Percentiles rank a stretch among this genome's conserved stretches.
Conservation (phyloP, 306 rosid genomes). For the Cucumis cinereus region DNA sequence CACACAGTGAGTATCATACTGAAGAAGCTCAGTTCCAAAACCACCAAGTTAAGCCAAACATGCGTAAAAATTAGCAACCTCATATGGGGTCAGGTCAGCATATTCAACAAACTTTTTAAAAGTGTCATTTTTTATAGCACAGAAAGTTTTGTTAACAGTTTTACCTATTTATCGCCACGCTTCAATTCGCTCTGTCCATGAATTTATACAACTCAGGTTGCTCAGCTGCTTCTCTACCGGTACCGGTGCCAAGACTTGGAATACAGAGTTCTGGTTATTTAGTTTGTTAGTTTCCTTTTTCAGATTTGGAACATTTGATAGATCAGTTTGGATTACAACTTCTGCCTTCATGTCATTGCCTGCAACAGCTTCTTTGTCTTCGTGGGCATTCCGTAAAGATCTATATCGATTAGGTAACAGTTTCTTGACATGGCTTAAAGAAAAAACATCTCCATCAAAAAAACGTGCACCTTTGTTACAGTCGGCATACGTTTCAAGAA, state of each 20-base stretch:
- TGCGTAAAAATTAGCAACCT: background rate
- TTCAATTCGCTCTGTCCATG: constrained; percentile 42
- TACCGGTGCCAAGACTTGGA: constrained; percentile 12
- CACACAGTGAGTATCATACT: background rate
- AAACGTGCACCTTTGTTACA: constrained; percentile 13
- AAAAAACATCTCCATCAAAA: background rate
- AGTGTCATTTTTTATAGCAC: background rate
- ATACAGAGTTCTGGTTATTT: constrained; percentile 22
- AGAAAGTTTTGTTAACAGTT: background rate
- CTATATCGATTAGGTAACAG: background rate
- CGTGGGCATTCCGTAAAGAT: background rate
- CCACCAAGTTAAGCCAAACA: background rate
- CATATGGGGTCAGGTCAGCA: background rate
- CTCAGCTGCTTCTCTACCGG: constrained; percentile 33
- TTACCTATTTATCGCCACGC: constrained; percentile 44
- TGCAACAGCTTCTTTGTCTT: constrained; percentile 3
- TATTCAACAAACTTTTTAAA: background rate
- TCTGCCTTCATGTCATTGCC: background rate
- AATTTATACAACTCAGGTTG: constrained; percentile 33
- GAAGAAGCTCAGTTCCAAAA: background rate
- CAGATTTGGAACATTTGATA: constrained; percentile 30
- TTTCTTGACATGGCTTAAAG: background rate
- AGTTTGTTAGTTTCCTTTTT: constrained; percentile 27
- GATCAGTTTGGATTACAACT: constrained; percentile 18
- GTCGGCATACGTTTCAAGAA: constrained; percentile 20